Evolutionary conservation across 148 eudicot genomes (phyloP).

Genomic region (Vaccinium myrtillus): DNA sequence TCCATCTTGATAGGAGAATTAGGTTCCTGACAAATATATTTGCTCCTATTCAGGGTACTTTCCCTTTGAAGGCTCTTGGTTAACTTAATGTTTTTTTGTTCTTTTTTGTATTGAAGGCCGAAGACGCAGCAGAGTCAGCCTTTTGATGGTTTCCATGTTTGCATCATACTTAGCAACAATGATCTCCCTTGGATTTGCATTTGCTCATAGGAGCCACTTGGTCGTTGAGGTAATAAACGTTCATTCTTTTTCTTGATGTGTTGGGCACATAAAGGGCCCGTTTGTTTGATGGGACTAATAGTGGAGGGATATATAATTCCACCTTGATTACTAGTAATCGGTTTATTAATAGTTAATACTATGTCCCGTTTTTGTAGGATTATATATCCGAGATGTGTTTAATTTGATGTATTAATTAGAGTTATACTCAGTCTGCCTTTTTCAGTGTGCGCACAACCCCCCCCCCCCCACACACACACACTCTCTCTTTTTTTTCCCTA

Average conservation of each 20-base stretch:
- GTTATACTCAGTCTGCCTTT: background rate
- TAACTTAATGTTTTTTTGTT: background rate
- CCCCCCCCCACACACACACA: too few species aligned
- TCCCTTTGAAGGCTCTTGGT: background rate
- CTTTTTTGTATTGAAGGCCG: slow-evolving; percentile 46
- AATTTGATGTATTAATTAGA: background rate
- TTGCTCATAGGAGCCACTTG: slow-evolving; percentile 25
- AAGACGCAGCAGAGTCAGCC: slow-evolving; percentile 43
- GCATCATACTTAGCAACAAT: slow-evolving; percentile 37
- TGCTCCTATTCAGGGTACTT: background rate
- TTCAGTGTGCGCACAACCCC: too few species aligned
- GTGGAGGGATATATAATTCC: background rate
- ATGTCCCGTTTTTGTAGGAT: background rate
- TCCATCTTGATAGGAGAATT: slow-evolving; percentile 50
- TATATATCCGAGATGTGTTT: background rate
- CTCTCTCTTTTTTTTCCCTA: too few species aligned
- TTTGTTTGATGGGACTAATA: background rate
- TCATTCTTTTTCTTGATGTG: background rate
- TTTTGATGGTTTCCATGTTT: slow-evolving; percentile 53
- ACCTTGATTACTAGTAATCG: background rate
- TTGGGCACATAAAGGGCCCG: background rate
- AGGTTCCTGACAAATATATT: slow-evolving; percentile 29
- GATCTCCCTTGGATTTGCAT: slow-evolving; percentile 25
- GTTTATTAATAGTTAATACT: too few species aligned
- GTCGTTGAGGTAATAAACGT: slow-evolving; percentile 34